These are phyloP conservation scores for Tubosaeta brunneosetosa DNA, from an alignment of 768 basidiomycete species.

Conservation along the genomic window DNA sequence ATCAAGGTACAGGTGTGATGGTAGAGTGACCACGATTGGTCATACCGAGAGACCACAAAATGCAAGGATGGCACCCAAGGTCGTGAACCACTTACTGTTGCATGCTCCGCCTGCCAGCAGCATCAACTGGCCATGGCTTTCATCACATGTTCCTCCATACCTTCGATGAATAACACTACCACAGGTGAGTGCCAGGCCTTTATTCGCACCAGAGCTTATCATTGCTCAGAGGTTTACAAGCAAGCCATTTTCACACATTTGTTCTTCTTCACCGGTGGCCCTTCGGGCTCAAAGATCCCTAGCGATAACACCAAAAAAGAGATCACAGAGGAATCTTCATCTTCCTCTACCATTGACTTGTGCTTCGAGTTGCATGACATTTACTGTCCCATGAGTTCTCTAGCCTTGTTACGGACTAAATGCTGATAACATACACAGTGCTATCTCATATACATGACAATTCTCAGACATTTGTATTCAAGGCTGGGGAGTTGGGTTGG, in stretches of 20 bases:
- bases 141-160: too few species aligned
- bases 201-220: too few species aligned
- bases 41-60: too few species aligned
- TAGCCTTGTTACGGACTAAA: neutral
- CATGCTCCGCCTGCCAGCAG: too few species aligned
- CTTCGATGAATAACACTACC: too few species aligned
- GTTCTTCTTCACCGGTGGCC: conserved; percentile 71
- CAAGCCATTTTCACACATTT: conserved; percentile 70
- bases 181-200: too few species aligned
- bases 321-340: conserved; percentile 9
- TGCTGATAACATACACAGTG: conserved; percentile 46
- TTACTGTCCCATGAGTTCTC: conserved; percentile 81
- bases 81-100: too few species aligned
- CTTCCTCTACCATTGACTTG: conserved; percentile 43
- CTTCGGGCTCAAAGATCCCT: conserved; percentile 23
- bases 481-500: conserved; percentile 80
- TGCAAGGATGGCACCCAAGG: too few species aligned
- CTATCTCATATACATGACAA: conserved; percentile 78
- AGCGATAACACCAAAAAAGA: conserved; percentile 13
- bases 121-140: too few species aligned
- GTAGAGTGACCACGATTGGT: too few species aligned
- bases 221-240: too few species aligned
- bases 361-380: conserved; percentile 88
- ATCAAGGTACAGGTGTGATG: too few species aligned
- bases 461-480: conserved; percentile 81